Percentiles rank a stretch among this genome's conserved stretches.
Conservation (phyloP, 345 rosid genomes). For the Combretum micranthum region DNA sequence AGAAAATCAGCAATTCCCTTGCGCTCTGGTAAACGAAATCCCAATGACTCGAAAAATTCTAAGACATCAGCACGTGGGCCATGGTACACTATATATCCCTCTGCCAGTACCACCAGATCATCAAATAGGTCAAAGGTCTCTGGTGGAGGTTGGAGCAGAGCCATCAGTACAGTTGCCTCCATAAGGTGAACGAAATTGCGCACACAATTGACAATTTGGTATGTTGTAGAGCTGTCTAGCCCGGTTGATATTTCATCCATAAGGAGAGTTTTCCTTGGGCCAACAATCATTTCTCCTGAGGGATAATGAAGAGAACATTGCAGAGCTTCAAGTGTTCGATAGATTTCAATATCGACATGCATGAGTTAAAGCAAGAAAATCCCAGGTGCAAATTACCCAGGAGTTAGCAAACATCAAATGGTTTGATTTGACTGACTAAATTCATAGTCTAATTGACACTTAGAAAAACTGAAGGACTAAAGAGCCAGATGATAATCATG, state of each 20-base stretch:
- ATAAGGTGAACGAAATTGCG: slow-evolving; percentile 54
- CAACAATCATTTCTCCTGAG: slow-evolving; percentile 61
- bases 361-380: too few species aligned
- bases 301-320: too few species aligned
- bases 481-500: too few species aligned
- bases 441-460: too few species aligned
- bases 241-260: slow-evolving; percentile 70
- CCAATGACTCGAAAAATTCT: slow-evolving; percentile 42
- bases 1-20: slow-evolving; percentile 53
- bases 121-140: slow-evolving; percentile 57
- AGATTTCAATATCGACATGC: too few species aligned
- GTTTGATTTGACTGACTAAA: too few species aligned
- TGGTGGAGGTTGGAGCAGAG: slow-evolving; percentile 66
- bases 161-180: slow-evolving; percentile 45
- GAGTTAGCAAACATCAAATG: too few species aligned
- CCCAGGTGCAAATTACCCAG: too few species aligned
- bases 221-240: slow-evolving; percentile 57
- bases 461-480: too few species aligned
- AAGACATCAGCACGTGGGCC: slow-evolving; percentile 40
- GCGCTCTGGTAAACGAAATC: slow-evolving; percentile 53
- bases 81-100: slow-evolving; percentile 53
- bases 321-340: too few species aligned
- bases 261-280: slow-evolving; percentile 53
- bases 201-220: slow-evolving; percentile 41
- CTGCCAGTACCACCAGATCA: slow-evolving; percentile 48